Conservation (phyloP, 441 rosid genomes). For the Erysimum pusillum region DNA sequence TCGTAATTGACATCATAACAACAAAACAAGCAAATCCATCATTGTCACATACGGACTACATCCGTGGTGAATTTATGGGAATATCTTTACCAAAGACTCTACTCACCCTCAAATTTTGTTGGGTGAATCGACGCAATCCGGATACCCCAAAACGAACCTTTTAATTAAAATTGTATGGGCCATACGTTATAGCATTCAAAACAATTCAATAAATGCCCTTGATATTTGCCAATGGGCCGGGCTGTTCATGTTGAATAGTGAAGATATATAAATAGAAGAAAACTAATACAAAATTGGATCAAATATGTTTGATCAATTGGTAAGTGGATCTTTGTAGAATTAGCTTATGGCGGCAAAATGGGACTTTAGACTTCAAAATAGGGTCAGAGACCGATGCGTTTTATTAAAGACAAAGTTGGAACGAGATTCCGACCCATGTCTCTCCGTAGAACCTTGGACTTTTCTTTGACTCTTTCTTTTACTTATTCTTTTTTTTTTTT, state of each 20-base stretch:
- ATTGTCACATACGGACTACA: too few species aligned
- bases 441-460: slow-evolving; percentile 18
- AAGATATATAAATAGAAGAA: neutral
- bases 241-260: neutral
- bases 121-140: neutral
- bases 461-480: slow-evolving; percentile 28
- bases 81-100: too few species aligned
- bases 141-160: neutral
- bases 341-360: slow-evolving; percentile 38
- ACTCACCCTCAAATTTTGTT: neutral
- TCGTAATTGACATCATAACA: too few species aligned
- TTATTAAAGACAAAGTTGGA: slow-evolving; percentile 40
- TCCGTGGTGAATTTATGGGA: too few species aligned
- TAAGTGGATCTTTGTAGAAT: slow-evolving; percentile 3
- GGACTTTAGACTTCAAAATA: slow-evolving; percentile 18
- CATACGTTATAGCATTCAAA: neutral
- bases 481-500: neutral
- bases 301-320: slow-evolving; percentile 9
- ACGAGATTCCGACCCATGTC: slow-evolving; percentile 25
- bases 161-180: neutral
- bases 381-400: neutral
- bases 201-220: neutral
- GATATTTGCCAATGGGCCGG: neutral
- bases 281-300: neutral
- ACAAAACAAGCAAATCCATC: too few species aligned